A percentile compares a stretch with the other conserved stretches of the same genome.
These are phyloP conservation scores for Suhomyces terraborum DNA, from an alignment of 1,139 yeast genomes.

Conservation along the genomic window DNA sequence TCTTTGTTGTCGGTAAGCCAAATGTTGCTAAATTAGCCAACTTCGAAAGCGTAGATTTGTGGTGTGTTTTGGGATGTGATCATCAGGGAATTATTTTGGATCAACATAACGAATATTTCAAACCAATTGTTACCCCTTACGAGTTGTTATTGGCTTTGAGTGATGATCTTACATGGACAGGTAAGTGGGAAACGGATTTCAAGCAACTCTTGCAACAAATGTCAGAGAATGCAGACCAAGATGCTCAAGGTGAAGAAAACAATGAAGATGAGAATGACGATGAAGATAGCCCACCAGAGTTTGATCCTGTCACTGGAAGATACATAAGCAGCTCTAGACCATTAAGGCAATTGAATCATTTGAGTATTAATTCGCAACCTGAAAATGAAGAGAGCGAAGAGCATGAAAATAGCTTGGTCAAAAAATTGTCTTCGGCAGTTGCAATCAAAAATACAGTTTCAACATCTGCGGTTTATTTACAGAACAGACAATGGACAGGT, in stretches of 20 bases:
- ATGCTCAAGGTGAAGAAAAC: slow-evolving; percentile 19
- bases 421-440: slow-evolving; percentile 60
- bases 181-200: slow-evolving; percentile 89
- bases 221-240: slow-evolving; percentile 23
- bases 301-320: slow-evolving; percentile 86
- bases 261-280: slow-evolving; percentile 23
- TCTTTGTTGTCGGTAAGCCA: slow-evolving; percentile 98
- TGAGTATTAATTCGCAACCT: slow-evolving; percentile 51
- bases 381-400: slow-evolving; percentile 23
- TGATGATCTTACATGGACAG: slow-evolving; percentile 82
- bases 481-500: slow-evolving; percentile 82
- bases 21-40: slow-evolving; percentile 96
- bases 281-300: slow-evolving; percentile 75
- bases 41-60: slow-evolving; percentile 85
- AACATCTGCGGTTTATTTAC: slow-evolving; percentile 80
- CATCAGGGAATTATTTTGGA: slow-evolving; percentile 90
- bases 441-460: slow-evolving; percentile 79
- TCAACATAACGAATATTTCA: slow-evolving; percentile 74
- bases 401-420: slow-evolving; percentile 44
- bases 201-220: slow-evolving; percentile 46
- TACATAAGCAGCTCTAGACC: slow-evolving; percentile 73
- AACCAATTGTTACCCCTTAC: slow-evolving; percentile 92
- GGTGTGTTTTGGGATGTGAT: slow-evolving; percentile 95
- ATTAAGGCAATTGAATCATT: slow-evolving; percentile 63
- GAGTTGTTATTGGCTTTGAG: slow-evolving; percentile 80